Conservation (phyloP, 179 eudicot genomes). For the Dionaea muscipula region DNA sequence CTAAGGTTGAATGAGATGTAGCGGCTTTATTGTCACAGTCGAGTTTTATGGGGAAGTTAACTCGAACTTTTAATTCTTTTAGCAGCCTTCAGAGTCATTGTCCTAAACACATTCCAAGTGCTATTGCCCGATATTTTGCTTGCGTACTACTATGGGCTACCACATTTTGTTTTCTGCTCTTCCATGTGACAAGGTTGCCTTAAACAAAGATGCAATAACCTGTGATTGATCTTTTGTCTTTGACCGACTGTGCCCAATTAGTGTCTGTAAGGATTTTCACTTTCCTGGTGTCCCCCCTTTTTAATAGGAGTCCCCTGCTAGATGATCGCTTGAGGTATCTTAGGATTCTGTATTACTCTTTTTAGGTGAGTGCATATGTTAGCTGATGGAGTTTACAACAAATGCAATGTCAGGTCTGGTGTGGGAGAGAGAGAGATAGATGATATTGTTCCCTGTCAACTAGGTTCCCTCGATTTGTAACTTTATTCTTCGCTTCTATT, state of each 20-base stretch:
- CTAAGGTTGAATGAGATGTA: neutral
- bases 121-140: neutral
- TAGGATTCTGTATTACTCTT: neutral
- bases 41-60: neutral
- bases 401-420: conserved; percentile 1
- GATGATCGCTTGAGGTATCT: neutral
- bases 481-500: too few relatives aligned
- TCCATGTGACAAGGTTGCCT: neutral
- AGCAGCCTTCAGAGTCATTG: neutral
- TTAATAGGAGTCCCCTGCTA: neutral
- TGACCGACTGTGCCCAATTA: conserved; percentile 3
- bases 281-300: neutral
- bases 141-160: conserved; percentile 4
- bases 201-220: neutral
- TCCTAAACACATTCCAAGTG: neutral
- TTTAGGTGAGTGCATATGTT: neutral
- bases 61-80: neutral
- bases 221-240: neutral
- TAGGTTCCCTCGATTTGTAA: neutral
- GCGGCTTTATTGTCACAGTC: neutral
- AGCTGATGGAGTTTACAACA: neutral
- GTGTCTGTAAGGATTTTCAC: neutral
- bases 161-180: conserved; percentile 1
- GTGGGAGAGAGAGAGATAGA: neutral
- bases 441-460: neutral